Evolutionary conservation across 2,329 filamentous ascomycete species (phyloP).

Genomic region (Spiromastix sp.): DNA sequence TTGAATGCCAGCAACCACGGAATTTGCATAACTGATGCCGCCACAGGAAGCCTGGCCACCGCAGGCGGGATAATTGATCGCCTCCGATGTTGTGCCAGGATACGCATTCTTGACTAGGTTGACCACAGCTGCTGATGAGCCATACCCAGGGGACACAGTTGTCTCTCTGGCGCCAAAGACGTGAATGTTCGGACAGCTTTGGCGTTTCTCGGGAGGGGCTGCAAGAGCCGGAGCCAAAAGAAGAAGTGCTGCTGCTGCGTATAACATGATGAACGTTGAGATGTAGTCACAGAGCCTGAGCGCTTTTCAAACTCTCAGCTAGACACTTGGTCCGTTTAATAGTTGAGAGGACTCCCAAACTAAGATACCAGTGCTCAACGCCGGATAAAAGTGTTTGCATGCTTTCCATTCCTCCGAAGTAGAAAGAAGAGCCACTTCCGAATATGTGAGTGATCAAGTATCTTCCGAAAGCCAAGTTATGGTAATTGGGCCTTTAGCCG

Average conservation of each 20-base stretch:
- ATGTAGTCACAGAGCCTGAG: background rate
- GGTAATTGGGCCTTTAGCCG: too few species aligned
- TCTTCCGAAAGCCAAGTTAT: background rate
- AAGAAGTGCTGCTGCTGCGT: background rate
- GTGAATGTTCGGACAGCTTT: background rate
- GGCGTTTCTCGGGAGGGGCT: background rate
- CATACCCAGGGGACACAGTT: background rate
- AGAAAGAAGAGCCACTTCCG: background rate
- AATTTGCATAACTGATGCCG: conserved; percentile 49
- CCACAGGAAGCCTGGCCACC: conserved; percentile 51
- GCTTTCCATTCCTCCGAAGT: background rate
- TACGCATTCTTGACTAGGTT: conserved; percentile 40
- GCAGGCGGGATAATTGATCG: conserved; percentile 51
- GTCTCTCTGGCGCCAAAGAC: conserved; percentile 1
- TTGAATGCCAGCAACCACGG: conserved; percentile 46
- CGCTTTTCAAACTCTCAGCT: background rate
- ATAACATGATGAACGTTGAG: background rate
- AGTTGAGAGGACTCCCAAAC: background rate
- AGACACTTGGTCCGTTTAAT: background rate
- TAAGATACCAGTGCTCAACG: background rate
- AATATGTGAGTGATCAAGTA: background rate
- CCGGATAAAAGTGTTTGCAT: background rate
- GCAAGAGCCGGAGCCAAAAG: background rate
- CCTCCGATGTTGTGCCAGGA: conserved; percentile 43
- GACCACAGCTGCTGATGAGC: conserved; percentile 36